Evolutionary conservation across 176 grass and related monocot species (phyloP).

Genomic region (Poa annua): DNA sequence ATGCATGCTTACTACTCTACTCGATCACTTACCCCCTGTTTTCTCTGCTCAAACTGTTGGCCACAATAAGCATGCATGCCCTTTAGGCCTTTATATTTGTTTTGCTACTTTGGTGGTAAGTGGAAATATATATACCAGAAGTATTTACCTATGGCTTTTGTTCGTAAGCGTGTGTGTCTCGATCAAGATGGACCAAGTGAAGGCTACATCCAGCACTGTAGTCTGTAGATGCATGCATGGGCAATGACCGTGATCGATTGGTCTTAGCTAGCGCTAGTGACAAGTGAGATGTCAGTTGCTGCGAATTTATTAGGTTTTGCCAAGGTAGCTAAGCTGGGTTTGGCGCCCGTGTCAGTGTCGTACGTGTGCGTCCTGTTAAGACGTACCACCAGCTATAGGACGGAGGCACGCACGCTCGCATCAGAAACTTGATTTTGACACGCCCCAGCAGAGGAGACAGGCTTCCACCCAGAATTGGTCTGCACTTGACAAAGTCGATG

Average conservation of each 20-base stretch:
- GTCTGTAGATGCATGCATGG: slow-evolving; percentile 12
- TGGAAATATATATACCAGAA: background rate
- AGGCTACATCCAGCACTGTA: background rate
- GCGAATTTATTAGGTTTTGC: background rate
- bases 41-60: slow-evolving; percentile 9
- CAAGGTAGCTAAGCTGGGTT: background rate
- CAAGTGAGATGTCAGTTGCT: slow-evolving; percentile 20
- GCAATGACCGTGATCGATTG: background rate
- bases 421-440: slow-evolving; percentile 9
- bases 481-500: background rate
- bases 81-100: too few relatives aligned
- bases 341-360: slow-evolving; percentile 24
- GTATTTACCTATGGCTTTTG: background rate
- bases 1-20: background rate
- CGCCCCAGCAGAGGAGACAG: background rate
- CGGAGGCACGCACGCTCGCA: background rate
- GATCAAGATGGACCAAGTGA: background rate
- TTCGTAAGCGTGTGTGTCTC: slow-evolving; percentile 1
- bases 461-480: background rate
- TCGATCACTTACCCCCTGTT: slow-evolving; percentile 4
- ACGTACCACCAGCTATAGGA: background rate
- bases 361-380: background rate
- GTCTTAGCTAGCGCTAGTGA: background rate
- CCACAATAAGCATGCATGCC: background rate
- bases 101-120: too few relatives aligned